Evolutionary conservation across 441 rosid species (phyloP).

Genomic region (Mallotus japonicus): DNA sequence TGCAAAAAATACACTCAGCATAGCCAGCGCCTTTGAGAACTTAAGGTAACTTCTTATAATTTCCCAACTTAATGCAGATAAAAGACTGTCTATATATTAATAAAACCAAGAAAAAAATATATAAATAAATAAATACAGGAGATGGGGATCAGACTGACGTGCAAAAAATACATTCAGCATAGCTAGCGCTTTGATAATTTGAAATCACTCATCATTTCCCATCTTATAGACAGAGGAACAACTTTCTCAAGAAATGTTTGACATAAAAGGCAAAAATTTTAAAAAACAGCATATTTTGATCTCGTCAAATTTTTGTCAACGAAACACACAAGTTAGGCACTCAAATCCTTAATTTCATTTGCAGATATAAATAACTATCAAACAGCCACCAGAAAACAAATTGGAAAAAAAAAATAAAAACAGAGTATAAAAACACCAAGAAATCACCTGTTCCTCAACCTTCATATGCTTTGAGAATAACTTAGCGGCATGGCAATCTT

Average conservation of each 20-base stretch:
- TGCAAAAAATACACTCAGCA: too few species aligned
- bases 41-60: too few species aligned
- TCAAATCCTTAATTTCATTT: background rate
- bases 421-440: background rate
- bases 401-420: background rate
- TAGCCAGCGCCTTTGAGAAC: too few species aligned
- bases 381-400: background rate
- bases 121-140: background rate
- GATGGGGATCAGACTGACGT: conserved; percentile 54
- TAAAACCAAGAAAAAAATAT: background rate
- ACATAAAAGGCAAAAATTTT: background rate
- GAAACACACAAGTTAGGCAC: background rate
- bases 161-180: conserved; percentile 49
- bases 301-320: background rate
- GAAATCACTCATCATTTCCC: conserved; percentile 34
- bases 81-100: background rate
- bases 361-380: background rate
- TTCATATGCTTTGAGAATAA: conserved; percentile 86
- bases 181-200: conserved; percentile 29
- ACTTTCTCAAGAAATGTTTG: background rate
- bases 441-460: conserved; percentile 76
- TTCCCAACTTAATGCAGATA: too few species aligned
- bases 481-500: conserved; percentile 66
- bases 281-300: too few species aligned
- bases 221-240: background rate